A percentile compares a stretch with the other conserved stretches of the same genome.
These are phyloP conservation scores for Rhodotorula babjevae DNA, from an alignment of 768 basidiomycete genomes.

Conservation along the genomic window DNA sequence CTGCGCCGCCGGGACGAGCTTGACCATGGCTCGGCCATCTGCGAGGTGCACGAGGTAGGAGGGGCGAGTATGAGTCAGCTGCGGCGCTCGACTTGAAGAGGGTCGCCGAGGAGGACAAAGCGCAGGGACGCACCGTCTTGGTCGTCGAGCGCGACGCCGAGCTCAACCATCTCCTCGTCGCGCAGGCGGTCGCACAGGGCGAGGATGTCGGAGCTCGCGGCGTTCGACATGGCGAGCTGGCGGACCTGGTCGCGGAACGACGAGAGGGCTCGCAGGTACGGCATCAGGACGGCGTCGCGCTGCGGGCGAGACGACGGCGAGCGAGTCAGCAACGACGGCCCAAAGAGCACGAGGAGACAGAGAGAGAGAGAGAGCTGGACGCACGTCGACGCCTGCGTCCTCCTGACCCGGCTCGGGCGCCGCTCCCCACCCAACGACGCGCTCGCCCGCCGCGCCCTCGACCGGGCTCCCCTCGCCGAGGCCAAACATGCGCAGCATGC, in stretches of 20 bases:
- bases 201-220: conserved; percentile 71
- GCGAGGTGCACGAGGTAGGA: neutral
- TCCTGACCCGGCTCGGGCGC: conserved; percentile 34
- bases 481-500: conserved; percentile 54
- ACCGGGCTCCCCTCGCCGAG: conserved; percentile 58
- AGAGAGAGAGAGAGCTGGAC: conserved; percentile 18
- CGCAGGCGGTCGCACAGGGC: conserved; percentile 82
- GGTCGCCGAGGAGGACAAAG: neutral
- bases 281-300: conserved; percentile 81
- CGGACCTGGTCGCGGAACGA: conserved; percentile 88
- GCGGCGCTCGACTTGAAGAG: too few relatives aligned
- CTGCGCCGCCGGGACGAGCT: conserved; percentile 75
- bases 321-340: neutral
- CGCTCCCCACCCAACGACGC: conserved; percentile 73
- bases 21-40: conserved; percentile 95
- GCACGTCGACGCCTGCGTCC: conserved; percentile 48
- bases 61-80: too few relatives aligned
- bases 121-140: conserved; percentile 65
- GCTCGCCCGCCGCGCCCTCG: conserved; percentile 49
- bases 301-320: conserved; percentile 44
- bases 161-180: conserved; percentile 80
- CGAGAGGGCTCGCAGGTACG: conserved; percentile 77
- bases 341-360: neutral
- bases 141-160: conserved; percentile 94
- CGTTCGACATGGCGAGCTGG: conserved; percentile 63